Evolutionary conservation across 2,329 filamentous ascomycete species (phyloP).

Genomic region (Tothia fuscella): DNA sequence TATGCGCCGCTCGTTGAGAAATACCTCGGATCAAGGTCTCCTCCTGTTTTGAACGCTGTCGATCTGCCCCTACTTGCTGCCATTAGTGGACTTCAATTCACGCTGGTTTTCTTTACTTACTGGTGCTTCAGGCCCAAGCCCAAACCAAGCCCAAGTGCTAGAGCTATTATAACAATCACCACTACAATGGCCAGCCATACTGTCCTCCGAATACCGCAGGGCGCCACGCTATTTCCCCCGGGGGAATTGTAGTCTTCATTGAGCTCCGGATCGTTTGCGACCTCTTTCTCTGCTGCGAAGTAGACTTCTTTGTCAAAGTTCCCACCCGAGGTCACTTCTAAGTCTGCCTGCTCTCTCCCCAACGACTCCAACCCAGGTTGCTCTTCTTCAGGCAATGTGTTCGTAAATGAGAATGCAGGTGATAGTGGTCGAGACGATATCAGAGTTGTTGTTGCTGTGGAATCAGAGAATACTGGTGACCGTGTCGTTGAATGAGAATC

Average conservation of each 20-base stretch:
- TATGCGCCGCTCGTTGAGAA: conserved; percentile 5
- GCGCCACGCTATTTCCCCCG: background rate
- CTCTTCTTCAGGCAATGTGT: background rate
- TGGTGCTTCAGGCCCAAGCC: conserved; percentile 2
- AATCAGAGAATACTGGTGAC: background rate
- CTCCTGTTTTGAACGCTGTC: conserved; percentile 25
- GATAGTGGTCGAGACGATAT: background rate
- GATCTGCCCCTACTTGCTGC: conserved; percentile 13
- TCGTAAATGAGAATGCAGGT: background rate
- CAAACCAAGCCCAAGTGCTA: conserved; percentile 4
- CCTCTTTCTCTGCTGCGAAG: background rate
- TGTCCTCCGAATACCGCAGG: background rate
- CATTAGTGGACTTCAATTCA: background rate
- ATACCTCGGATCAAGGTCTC: conserved; percentile 19
- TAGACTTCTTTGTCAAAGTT: conserved; percentile 6
- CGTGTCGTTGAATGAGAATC: background rate
- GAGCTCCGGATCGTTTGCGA: background rate
- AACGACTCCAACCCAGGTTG: background rate
- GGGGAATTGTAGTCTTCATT: background rate
- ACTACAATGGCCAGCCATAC: background rate
- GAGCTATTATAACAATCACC: background rate
- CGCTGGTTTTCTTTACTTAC: background rate
- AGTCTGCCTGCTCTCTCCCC: background rate
- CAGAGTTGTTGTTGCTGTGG: background rate
- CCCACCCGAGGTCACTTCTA: background rate